Conservation (phyloP, 345 rosid species). For the Raphanus raphanistrum region DNA sequence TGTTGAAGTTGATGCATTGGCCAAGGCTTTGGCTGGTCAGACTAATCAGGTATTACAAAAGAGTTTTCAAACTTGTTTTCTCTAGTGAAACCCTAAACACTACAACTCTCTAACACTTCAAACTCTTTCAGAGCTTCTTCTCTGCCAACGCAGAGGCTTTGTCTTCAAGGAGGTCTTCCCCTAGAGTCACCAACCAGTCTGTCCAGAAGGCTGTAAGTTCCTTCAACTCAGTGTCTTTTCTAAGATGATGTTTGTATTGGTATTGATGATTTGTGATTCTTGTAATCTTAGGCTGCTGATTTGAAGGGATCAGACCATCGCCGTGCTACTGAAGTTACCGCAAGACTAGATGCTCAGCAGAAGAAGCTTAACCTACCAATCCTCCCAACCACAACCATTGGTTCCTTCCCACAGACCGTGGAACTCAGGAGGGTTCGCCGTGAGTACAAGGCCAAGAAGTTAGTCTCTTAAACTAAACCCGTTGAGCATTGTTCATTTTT, state of each 20-base stretch:
- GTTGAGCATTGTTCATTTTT: neutral
- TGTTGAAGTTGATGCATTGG: conserved; percentile 89
- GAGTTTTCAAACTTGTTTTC: conserved; percentile 10
- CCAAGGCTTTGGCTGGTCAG: conserved; percentile 85
- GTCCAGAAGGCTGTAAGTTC: conserved; percentile 92
- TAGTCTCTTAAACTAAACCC: neutral
- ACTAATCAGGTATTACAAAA: conserved; percentile 64
- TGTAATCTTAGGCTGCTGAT: conserved; percentile 79
- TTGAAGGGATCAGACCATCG: conserved; percentile 91
- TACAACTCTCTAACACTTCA: conserved; percentile 21
- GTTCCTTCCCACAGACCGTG: conserved; percentile 92
- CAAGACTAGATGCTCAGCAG: conserved; percentile 93
- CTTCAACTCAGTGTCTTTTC: neutral
- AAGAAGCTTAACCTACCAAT: conserved; percentile 93
- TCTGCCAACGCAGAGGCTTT: conserved; percentile 76
- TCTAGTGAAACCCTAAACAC: neutral
- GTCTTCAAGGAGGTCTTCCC: conserved; percentile 89
- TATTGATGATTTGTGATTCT: conserved; percentile 6
- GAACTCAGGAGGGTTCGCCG: conserved; percentile 99
- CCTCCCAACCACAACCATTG: conserved; percentile 96
- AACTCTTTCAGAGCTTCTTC: conserved; percentile 61
- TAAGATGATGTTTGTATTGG: neutral
- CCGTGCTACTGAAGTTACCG: conserved; percentile 82
- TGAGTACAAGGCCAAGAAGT: conserved; percentile 96
- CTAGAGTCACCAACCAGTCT: conserved; percentile 85